Evolutionary conservation across 345 rosid genomes (phyloP), one percentile per base, ranked within the genome.

Genomic region (Citrus unshiu): DNA sequence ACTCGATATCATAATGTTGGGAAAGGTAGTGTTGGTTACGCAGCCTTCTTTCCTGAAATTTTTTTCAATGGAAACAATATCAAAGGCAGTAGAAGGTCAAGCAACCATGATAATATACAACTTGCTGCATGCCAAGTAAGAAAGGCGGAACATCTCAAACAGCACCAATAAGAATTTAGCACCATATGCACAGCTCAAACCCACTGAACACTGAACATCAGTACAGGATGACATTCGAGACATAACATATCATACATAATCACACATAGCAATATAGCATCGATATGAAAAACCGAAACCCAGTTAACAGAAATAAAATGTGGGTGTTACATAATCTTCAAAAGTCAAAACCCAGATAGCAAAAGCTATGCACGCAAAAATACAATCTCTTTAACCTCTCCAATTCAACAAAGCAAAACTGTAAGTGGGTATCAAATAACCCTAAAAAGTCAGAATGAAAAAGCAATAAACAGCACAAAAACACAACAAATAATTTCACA

Each of bases 1-100:
- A 80, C 79, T 75, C 54, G 79, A 77, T 58, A 80, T 51, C 74
- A 83, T 71, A n/a, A 66, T 67, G 51, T 79, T 82, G 56, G 85
- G 80, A 64, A 77, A 68, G 54, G 78, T 54, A 27, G 34, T 7
- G 40, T 27, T 81, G 60, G 81, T 79, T 24, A 79, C 66, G 69
- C 75, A 76, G 56, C 78, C 67, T 82, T 82, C 82, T 79, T 75
- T 74, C 84, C 90, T 86, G 82, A 64, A 82, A 67, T 24, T 68
- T 51, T 61, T 61, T 74, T 79, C 60, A 64, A 35, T 79, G 66
- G 51, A 64, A 68, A 43, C 29, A 70, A 40, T 37, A 73, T 57
- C 39, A 61, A 32, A 22, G 32, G 63, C 7, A 75, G 62, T 25
- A 78, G 27, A 67, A 78, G 51, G 49, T 39, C 32, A 40, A 74